Base-by-base conservation (phyloP, 2,329 filamentous ascomycete genomes). In the Metarhizium robertsii region DNA sequence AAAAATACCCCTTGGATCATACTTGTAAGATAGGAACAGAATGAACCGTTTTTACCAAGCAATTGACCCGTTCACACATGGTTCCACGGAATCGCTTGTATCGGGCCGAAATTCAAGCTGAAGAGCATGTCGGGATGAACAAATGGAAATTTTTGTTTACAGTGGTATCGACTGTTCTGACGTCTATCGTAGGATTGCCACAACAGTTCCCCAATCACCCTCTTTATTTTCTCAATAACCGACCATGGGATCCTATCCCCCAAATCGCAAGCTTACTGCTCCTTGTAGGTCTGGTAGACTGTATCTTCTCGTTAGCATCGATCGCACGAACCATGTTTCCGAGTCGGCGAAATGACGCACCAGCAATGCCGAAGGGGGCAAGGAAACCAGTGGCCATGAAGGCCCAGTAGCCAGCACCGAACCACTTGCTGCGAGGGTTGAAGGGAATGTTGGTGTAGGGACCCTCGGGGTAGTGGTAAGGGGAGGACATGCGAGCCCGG, bases 381-480 rank as follows among this genome's bases (percentile, higher is more conserved):
- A 76, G 69, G 73, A 86, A 86, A 60, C 80, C 81, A 59, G 74
- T 69, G 65, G 66, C 69, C 66, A 72, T 70, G 79, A 88, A 94
- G 61, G 71, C 71, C 87, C 90, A 95, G 85, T 88, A 99, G 75
- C 86, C 81, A 65, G 90, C 60, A 63, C 78, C 83, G 73, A 99
- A 99, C 77, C 81, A 88, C 77, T 85, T 89, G 71, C 86, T 92
- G 78, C 90, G 81, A 64, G 94, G 88, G 82, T 99, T 95, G 85
- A 99, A 99, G 64, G 94, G 94, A 63, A 99, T 77, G 83, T 96
- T 97, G 80, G 82, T 86, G 76, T 90, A 88, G 69, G 92, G 89
- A 62, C 92, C 94, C 80, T 97, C 92, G 66, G 92, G 87, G 80
- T 99, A 99, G 82, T 99, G 94, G 86, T 95, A 96, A 61, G 92